Percentiles rank a stretch among this genome's conserved stretches.
Evolutionary conservation across 2,329 filamentous ascomycete genomes (phyloP).

Genomic region (Neofusicoccum sp.): DNA sequence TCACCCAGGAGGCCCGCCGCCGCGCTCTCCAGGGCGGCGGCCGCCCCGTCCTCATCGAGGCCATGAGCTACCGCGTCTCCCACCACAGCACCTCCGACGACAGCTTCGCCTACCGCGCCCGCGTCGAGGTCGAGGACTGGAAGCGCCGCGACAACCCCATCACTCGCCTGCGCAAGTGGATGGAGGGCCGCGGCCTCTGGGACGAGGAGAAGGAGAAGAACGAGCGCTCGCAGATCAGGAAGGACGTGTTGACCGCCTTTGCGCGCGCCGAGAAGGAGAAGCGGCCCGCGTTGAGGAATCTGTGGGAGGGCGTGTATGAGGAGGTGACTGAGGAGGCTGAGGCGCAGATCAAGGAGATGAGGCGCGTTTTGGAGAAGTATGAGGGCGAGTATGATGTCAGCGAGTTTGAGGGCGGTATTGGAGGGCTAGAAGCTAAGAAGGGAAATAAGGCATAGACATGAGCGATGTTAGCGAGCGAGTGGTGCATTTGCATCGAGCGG

Average conservation of each 20-base stretch:
- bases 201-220: conserved; percentile 80
- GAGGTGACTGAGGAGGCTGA: conserved; percentile 77
- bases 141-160: conserved; percentile 88
- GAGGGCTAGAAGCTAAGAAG: conserved; percentile 54
- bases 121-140: conserved; percentile 94
- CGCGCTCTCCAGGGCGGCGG: conserved; percentile 82
- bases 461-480: too few species aligned
- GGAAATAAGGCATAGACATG: background rate
- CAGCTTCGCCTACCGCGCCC: conserved; percentile 91
- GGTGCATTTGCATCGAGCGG: background rate
- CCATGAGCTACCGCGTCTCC: conserved; percentile 97
- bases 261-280: conserved; percentile 79
- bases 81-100: conserved; percentile 98
- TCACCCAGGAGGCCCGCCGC: conserved; percentile 73
- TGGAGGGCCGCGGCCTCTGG: conserved; percentile 84
- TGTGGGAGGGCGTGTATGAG: conserved; percentile 92
- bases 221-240: conserved; percentile 65
- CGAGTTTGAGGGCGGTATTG: conserved; percentile 73
- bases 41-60: conserved; percentile 83
- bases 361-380: conserved; percentile 78
- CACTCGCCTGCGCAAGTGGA: conserved; percentile 82
- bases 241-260: conserved; percentile 82
- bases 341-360: conserved; percentile 76
- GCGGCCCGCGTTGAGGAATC: conserved; percentile 69
- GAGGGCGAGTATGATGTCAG: conserved; percentile 88